These are phyloP conservation scores for Mortierella polycephala DNA, from an alignment of 371 early-diverging fungal species.

Conservation along the genomic window DNA sequence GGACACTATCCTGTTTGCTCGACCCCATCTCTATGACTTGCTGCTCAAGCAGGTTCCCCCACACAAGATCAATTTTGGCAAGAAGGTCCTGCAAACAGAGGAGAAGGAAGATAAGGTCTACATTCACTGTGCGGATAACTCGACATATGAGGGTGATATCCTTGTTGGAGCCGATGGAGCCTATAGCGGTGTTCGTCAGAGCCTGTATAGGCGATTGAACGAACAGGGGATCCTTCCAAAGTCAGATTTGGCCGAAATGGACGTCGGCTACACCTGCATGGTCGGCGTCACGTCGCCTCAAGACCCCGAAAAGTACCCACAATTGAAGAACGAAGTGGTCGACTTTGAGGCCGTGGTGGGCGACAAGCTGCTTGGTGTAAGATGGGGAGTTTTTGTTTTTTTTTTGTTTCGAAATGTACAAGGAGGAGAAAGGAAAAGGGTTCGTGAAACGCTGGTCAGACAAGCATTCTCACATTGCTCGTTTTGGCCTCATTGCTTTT, in stretches of 20 bases:
- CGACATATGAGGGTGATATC: constrained; percentile 11
- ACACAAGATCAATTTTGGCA: constrained; percentile 7
- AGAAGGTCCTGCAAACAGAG: constrained; percentile 5
- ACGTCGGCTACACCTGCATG: constrained; percentile 4
- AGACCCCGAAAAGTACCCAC: constrained; percentile 15
- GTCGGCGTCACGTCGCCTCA: constrained; percentile 11
- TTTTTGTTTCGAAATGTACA: not conserved
- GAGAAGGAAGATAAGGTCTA: constrained; percentile 1
- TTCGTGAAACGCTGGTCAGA: not conserved
- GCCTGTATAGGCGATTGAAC: not conserved
- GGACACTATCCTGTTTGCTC: constrained; percentile 5
- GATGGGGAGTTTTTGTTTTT: not conserved
- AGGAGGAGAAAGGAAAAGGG: not conserved
- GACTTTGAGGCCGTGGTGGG: constrained; percentile 6
- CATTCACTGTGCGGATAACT: constrained; percentile 11
- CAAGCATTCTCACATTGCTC: not conserved
- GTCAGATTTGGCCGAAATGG: constrained; percentile 9
- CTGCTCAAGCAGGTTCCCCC: constrained; percentile 8
- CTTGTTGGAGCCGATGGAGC: constrained; percentile 2
- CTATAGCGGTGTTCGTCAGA: not conserved
- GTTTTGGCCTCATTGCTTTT: not conserved
- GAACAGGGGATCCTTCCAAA: not conserved
- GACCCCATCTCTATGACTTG: constrained; percentile 16
- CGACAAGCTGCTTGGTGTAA: not conserved
- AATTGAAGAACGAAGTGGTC: not conserved